Base-by-base conservation (phyloP, 1,284 basidiomycete genomes). In the Naganishia sp. region DNA sequence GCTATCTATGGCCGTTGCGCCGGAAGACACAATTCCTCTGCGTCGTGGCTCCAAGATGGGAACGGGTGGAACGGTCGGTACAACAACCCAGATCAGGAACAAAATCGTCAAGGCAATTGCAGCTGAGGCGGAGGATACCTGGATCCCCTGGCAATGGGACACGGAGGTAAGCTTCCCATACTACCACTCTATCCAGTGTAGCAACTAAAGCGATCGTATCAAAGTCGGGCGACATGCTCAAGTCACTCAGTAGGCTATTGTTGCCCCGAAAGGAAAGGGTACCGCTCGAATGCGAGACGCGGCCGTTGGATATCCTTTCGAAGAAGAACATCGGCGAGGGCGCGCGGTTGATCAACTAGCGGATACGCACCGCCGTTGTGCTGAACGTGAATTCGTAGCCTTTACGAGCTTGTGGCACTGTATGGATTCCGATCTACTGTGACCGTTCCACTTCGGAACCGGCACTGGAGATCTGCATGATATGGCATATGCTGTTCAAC, bases 21-120 rank as follows among this genome's bases (percentile, higher is more conserved):
- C 61, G 23, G 66, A 54, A 43, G 53, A 55, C 18, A 39, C 63
- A 2, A 64, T 54, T 45, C 52, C 44, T 28, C 11, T 65, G 44
- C 25, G 70, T 44, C 61, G 68, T 63, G 64, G 44, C 46, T 68
- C 61, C 72, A 77, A 61, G 75, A 77, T 63, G 74, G 76, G 31
- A 72, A 76, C 68, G 31, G 75, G 75, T 56, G 79, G 79, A 67
- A 78, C 78, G 10, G 73, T 71, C 23, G 79, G 79, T 9, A 73
- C 72, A 4, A 75, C 79, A 66, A 76, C 77, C 55, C 77, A 79
- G 67, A 79, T 80, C 68, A 71, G 79, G 48, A 74, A 75, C 63
- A 78, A 78, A 69, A 77, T 79, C 75, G 77, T 75, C 74, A 67
- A 71, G 33, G 72, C 71, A 68, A 67, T 71, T 1, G 67, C 72